These are phyloP conservation scores for Trypethelium eluteriae DNA, from an alignment of 495 filamentous ascomycete genomes.

Conservation along the genomic window DNA sequence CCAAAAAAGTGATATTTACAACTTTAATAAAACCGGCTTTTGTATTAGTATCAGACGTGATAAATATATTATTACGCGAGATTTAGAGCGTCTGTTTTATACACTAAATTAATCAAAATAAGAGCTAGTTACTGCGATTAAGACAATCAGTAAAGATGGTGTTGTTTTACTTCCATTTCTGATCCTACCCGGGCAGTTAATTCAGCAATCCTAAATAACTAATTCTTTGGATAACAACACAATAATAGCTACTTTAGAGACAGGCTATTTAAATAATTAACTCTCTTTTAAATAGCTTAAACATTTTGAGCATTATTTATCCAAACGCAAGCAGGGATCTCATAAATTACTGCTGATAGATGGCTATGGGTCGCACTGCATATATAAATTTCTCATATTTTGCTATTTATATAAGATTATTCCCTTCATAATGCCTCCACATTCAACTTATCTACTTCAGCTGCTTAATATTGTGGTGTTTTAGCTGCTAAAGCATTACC, in stretches of 20 bases:
- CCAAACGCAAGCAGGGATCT: too few species aligned
- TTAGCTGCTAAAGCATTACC: slow-evolving; percentile 24
- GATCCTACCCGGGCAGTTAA: too few species aligned
- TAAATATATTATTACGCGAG: too few species aligned
- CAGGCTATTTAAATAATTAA: slow-evolving; percentile 12
- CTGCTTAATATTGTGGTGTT: slow-evolving; percentile 19
- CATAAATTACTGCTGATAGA: too few species aligned
- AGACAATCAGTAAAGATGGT: too few species aligned
- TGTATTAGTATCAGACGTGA: slow-evolving; percentile 9
- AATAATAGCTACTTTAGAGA: not conserved
- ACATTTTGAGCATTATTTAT: too few species aligned
- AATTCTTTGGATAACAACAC: slow-evolving; percentile 1
- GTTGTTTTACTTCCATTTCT: too few species aligned
- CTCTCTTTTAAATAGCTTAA: not conserved
- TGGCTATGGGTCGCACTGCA: slow-evolving; percentile 9
- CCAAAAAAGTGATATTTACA: slow-evolving; percentile 14
- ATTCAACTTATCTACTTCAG: slow-evolving; percentile 16
- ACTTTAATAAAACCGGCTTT: slow-evolving; percentile 18
- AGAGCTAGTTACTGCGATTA: too few species aligned
- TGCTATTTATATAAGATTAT: slow-evolving; percentile 15
- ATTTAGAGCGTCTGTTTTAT: too few species aligned
- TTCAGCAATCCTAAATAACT: not conserved
- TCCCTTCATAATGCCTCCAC: slow-evolving; percentile 14
- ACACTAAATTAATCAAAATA: too few species aligned
- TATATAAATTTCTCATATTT: slow-evolving; percentile 8